Percentiles rank a stretch among this genome's conserved stretches.
Evolutionary conservation across 2,329 filamentous ascomycete species (phyloP).

Genomic region (Huntiella abstrusa): DNA sequence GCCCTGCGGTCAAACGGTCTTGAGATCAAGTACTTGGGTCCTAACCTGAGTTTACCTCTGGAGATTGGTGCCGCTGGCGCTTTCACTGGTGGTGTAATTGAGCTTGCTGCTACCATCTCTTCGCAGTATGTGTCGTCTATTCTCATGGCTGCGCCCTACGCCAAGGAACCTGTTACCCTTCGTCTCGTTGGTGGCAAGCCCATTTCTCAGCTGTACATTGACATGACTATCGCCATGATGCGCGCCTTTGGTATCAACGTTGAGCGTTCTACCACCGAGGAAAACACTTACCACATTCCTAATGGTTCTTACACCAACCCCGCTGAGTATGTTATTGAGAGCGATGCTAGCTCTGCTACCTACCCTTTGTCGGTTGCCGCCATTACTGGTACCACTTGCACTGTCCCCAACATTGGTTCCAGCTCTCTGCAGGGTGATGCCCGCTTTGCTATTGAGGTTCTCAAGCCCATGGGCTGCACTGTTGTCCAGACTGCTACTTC

Average conservation of each 20-base stretch:
- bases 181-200: conserved; percentile 89
- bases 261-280: conserved; percentile 53
- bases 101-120: conserved; percentile 84
- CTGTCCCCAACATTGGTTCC: conserved; percentile 87
- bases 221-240: conserved; percentile 99
- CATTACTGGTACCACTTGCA: conserved; percentile 89
- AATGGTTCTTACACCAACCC: conserved; percentile 71
- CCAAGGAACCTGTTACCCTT: conserved; percentile 80
- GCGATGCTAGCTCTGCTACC: conserved; percentile 91
- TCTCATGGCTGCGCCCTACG: conserved; percentile 91
- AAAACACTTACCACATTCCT: conserved; percentile 87
- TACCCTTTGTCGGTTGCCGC: conserved; percentile 89
- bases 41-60: conserved; percentile 66
- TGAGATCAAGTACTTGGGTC: conserved; percentile 69
- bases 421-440: conserved; percentile 87
- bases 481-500: conserved; percentile 71
- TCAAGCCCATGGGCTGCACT: conserved; percentile 81
- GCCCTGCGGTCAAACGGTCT: conserved; percentile 75
- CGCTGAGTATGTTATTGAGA: conserved; percentile 74
- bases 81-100: conserved; percentile 70
- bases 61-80: conserved; percentile 66
- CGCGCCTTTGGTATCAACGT: conserved; percentile 71
- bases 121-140: conserved; percentile 98
- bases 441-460: conserved; percentile 75
- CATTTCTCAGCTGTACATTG: conserved; percentile 91